Percentiles rank a stretch among this genome's conserved stretches.
Conservation (phyloP, 1,139 yeast species). For the Blastobotrys ciferrii region DNA sequence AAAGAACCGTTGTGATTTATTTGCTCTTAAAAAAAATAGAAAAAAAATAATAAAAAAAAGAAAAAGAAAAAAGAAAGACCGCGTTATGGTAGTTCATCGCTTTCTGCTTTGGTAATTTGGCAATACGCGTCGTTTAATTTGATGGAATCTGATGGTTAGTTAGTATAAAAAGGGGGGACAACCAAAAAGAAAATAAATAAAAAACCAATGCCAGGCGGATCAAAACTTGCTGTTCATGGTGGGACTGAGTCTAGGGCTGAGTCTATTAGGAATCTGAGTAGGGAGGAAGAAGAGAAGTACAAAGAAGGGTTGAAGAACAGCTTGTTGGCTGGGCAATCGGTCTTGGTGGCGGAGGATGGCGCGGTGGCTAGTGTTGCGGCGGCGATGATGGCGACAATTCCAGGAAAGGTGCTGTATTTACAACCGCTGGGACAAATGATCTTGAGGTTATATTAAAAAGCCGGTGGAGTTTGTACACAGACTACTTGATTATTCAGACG, state of each 20-base stretch:
- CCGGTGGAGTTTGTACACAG: slow-evolving; percentile 3
- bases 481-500: slow-evolving; percentile 1
- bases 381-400: slow-evolving; percentile 5
- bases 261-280: not conserved
- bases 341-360: not conserved
- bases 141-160: no score
- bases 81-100: no score
- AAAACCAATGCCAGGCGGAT: not conserved
- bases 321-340: not conserved
- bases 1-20: no score
- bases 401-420: slow-evolving; percentile 9
- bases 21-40: no score
- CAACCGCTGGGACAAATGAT: slow-evolving; percentile 7
- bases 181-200: no score
- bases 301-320: not conserved
- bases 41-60: no score
- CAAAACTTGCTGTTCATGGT: slow-evolving; percentile 7
- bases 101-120: no score
- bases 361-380: slow-evolving; percentile 4
- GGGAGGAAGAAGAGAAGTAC: slow-evolving; percentile 5
- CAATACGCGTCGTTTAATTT: no score
- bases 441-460: slow-evolving; percentile 8
- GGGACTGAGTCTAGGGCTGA: slow-evolving; percentile 4
- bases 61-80: no score
- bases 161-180: not conserved